Evolutionary conservation across 148 eudicot genomes (phyloP).

Genomic region (Vaccinium corymbosum): DNA sequence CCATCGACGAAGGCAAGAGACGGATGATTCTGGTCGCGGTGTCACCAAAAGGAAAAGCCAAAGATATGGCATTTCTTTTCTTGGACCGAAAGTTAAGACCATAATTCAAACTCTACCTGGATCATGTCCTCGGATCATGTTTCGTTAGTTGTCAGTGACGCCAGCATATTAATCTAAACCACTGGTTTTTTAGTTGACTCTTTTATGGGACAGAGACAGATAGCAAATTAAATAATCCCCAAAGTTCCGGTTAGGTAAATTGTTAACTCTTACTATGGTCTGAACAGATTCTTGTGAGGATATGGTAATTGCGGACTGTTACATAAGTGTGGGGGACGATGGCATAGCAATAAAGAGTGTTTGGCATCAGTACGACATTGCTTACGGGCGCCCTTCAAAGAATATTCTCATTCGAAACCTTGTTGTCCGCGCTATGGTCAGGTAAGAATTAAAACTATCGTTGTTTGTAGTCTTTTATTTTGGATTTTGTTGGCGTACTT

Average conservation of each 20-base stretch:
- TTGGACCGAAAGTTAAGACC: too few relatives aligned
- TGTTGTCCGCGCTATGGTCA: constrained; percentile 88
- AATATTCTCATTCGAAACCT: constrained; percentile 89
- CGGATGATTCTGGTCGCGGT: too few relatives aligned
- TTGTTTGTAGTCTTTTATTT: background rate
- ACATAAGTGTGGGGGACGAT: constrained; percentile 97
- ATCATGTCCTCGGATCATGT: background rate
- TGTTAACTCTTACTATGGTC: background rate
- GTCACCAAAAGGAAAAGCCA: too few relatives aligned
- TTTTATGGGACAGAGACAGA: background rate
- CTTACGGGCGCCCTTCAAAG: constrained; percentile 73
- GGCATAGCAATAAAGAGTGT: constrained; percentile 97
- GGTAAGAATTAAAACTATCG: constrained; percentile 38
- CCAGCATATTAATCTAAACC: background rate
- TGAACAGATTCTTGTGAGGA: constrained; percentile 90
- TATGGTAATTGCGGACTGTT: constrained; percentile 92
- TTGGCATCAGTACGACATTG: constrained; percentile 93
- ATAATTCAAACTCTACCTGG: too few relatives aligned
- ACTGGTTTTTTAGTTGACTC: background rate
- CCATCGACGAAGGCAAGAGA: too few relatives aligned
- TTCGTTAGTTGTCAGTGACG: background rate
- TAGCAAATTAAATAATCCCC: background rate
- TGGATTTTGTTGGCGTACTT: background rate
- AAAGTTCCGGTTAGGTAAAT: background rate
- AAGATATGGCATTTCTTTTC: too few relatives aligned